phyloP scores from a whole-genome alignment of 208 protist genomes.

The Vickermania spadyakhi region DNA sequence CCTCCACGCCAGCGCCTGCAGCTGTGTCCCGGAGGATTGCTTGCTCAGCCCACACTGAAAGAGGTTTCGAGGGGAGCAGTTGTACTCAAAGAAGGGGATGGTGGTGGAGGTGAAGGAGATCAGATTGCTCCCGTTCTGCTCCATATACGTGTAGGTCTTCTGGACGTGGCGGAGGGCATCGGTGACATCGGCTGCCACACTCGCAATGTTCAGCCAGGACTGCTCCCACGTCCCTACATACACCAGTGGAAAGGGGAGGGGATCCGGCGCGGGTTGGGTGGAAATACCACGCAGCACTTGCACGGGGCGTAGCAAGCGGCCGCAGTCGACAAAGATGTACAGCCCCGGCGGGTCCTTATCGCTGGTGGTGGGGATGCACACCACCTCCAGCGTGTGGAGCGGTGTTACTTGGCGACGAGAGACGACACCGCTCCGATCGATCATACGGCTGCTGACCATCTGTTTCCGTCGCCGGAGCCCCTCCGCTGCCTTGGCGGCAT shows the following conservation, averaged over 20 bases:
- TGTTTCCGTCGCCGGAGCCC: constrained; percentile 42
- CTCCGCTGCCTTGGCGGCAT: constrained; percentile 28
- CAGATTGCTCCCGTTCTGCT: constrained; percentile 93
- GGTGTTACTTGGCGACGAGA: constrained; percentile 34
- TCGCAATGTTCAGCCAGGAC: constrained; percentile 96
- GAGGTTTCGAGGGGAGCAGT: constrained; percentile 99
- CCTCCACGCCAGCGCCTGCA: constrained; percentile 87
- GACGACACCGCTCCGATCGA: constrained; percentile 56
- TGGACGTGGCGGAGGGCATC: constrained; percentile 71
- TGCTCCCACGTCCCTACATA: constrained; percentile 98
- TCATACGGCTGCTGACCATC: constrained; percentile 23
- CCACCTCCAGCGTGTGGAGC: constrained; percentile 69
- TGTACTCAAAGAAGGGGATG: constrained; percentile 99
- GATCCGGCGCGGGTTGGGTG: constrained; percentile 60
- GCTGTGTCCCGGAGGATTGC: constrained; percentile 98
- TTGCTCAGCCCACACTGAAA: constrained; percentile 99
- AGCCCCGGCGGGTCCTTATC: constrained; percentile 69
- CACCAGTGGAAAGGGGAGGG: constrained; percentile 64
- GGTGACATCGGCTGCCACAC: constrained; percentile 71
- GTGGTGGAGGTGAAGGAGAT: constrained; percentile 95
- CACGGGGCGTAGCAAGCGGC: constrained; percentile 95
- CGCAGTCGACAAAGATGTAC: constrained; percentile 86
- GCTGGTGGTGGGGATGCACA: constrained; percentile 54
- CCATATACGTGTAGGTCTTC: constrained; percentile 90
- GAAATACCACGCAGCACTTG: constrained; percentile 52